Evolutionary conservation across 1,284 basidiomycete genomes (phyloP).

Genomic region (Apiotrichum veenhuisii): DNA sequence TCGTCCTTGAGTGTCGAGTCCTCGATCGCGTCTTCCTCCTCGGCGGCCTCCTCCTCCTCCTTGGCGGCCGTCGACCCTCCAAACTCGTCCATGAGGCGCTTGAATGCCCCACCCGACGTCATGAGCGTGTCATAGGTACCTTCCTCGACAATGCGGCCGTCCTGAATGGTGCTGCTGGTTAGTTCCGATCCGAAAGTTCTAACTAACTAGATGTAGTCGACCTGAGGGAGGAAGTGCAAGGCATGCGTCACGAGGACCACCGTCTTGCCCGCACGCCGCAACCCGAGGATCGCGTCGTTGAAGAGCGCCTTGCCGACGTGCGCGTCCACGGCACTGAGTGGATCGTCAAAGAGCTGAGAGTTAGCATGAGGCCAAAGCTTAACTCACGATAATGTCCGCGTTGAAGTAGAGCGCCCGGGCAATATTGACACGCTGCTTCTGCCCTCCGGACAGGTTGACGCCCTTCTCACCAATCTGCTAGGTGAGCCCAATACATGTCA

Average conservation of each 20-base stretch:
- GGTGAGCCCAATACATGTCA: constrained; percentile 57
- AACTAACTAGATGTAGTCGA: constrained; percentile 18
- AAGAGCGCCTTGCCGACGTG: constrained; percentile 85
- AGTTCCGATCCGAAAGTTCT: too few species aligned
- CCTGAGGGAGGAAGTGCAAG: constrained; percentile 47
- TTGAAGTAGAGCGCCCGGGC: constrained; percentile 80
- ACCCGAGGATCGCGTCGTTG: constrained; percentile 71
- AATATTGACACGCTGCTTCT: constrained; percentile 55
- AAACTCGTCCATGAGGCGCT: constrained; percentile 62
- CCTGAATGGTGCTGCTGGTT: constrained; percentile 57
- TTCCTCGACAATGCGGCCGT: constrained; percentile 61
- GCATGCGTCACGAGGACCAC: constrained; percentile 62
- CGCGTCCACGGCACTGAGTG: constrained; percentile 72
- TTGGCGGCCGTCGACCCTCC: constrained; percentile 54
- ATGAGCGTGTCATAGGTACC: constrained; percentile 63
- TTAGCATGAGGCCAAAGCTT: not conserved
- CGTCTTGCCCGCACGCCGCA: constrained; percentile 60
- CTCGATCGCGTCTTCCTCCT: constrained; percentile 43
- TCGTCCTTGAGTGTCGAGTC: constrained; percentile 22
- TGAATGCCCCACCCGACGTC: constrained; percentile 56
- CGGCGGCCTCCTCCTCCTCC: constrained; percentile 51
- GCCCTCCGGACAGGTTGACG: constrained; percentile 47
- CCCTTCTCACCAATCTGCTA: constrained; percentile 54
- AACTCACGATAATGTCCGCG: constrained; percentile 63
- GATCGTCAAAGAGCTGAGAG: constrained; percentile 68